phyloP scores from a whole-genome alignment of 331 rosid species.

The Malus hybrid region DNA sequence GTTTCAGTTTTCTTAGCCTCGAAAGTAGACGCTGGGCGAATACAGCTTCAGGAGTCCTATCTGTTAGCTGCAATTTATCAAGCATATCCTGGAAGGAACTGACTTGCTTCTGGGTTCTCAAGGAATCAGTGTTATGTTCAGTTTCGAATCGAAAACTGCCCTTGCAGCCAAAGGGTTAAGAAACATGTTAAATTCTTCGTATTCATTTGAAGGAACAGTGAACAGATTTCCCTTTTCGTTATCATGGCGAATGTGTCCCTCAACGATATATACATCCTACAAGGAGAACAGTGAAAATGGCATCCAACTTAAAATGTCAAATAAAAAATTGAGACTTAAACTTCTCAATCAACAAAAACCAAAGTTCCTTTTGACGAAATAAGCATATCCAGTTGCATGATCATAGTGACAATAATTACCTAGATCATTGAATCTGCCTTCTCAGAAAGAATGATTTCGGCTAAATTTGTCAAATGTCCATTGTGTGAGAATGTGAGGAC shows the following conservation, averaged over 20 bases:
- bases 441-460: background rate
- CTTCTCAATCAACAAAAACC: background rate
- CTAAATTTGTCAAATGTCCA: slow-evolving; percentile 3
- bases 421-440: background rate
- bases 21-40: slow-evolving; percentile 39
- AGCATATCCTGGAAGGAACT: slow-evolving; percentile 40
- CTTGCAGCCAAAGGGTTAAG: slow-evolving; percentile 75
- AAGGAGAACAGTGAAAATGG: background rate
- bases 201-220: slow-evolving; percentile 55
- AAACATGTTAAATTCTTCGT: slow-evolving; percentile 77
- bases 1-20: slow-evolving; percentile 39
- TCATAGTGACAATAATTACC: background rate
- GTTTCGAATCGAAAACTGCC: slow-evolving; percentile 43
- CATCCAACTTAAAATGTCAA: too few species aligned
- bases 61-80: slow-evolving; percentile 4
- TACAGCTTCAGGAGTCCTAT: slow-evolving; percentile 48
- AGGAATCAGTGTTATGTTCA: slow-evolving; percentile 59
- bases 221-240: slow-evolving; percentile 58
- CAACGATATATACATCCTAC: slow-evolving; percentile 55
- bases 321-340: too few species aligned
- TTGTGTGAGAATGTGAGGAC: too few species aligned
- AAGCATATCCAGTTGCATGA: too few species aligned
- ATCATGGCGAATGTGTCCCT: background rate
- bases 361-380: slow-evolving; percentile 18
- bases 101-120: slow-evolving; percentile 38